Base-by-base conservation (phyloP, 768 basidiomycete species). In the Termitomyces sp. region DNA sequence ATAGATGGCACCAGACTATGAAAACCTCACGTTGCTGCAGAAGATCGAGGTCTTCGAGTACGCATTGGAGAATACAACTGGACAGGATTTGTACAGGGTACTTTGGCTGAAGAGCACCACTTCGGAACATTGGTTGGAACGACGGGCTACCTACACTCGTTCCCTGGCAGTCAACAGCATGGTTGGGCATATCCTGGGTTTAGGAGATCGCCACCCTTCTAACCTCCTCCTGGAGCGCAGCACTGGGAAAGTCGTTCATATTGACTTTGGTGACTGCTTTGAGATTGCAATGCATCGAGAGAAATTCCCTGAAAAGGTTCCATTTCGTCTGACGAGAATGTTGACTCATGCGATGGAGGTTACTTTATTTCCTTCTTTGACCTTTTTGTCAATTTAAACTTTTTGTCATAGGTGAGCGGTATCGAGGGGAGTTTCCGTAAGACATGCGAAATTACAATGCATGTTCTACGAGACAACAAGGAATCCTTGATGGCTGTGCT, bases 31-130 rank as follows among this genome's bases (percentile, higher is more conserved):
- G 31, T 77, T 98, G 5, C 81, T 99, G 50, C 96, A 99, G 70
- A 99, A 99, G 76, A 92, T 99, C 41, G 97, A 99, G 69, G 97
- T 99, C 3, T 99, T 99, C 73, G 94, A 98, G 71, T 98, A 98
- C 64, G 95, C 97, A 6, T 79, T 98, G 44, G 95, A 98, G 71
- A 98, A 98, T 66, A 98, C 97, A 2, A 98, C 94, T 0, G 97
- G 97, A 1, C 97, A 98, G 72, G 97, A 99, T 68, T 77, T 99
- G 13, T 99, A 99, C 71, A 80, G 94, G 13, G 94, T 99, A 10
- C 75, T 99, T 14, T 99, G 97, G 97, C 79, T 99, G 61, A 97
- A 95, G 78, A 94, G 92, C 67, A 71, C 80, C 60, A 95, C 92
- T 68, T 99, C 97, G 2, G 97, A 98, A 65, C 93, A 97, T 64